Base-by-base conservation (phyloP, 2,329 filamentous ascomycete genomes). In the Aureobasidium leucospermi region DNA sequence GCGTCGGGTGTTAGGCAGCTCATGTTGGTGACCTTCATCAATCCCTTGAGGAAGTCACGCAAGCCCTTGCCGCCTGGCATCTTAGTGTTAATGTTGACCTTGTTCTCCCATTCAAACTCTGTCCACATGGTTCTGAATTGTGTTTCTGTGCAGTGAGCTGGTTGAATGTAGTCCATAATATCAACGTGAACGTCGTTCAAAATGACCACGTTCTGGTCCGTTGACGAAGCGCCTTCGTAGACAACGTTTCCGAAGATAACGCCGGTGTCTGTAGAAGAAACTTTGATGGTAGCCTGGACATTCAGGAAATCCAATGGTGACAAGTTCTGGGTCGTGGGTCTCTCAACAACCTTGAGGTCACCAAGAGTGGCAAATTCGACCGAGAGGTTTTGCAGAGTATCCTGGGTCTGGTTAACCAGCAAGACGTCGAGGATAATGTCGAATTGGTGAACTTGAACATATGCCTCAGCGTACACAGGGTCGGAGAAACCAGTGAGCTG, bases 121-220 rank as follows among this genome's bases (percentile, higher is more conserved):
- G 94, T 99, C 94, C 94, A 99, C 94, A 99, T 99, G n/a, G 90
- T 96, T 62, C 94, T 85, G 86, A 99, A 99, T 70, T 97, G 91
- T 10, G 93, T 96, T 79, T 99, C 94, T 4, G 90, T 94, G 80
- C 94, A 99, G 15, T 91, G 87, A 6, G 93, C 93, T 1, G 94
- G 94, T 72, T 97, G 93, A 69, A 99, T 99, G 78, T 99, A 99
- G 76, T 99, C 94, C 94, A 99, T 99, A 65, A 99, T 96, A 71
- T 99, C 94, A 60, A 97, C 93, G 70, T 99, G 94, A 32, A 99
- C 85, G 72, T 99, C 94, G 71, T 97, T 97, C 58, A 99, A 82
- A 66, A 99, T 99, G 59, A 99, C 94, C 8, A 99, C 94, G 66
- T 96, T 95, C 58, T 89, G 95, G 72, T 96, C 94, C 1, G 89